Percentiles rank a stretch among this genome's conserved stretches.
Evolutionary conservation across 2,329 filamentous ascomycete genomes (phyloP).

Genomic region (Cordyceps farinosa): DNA sequence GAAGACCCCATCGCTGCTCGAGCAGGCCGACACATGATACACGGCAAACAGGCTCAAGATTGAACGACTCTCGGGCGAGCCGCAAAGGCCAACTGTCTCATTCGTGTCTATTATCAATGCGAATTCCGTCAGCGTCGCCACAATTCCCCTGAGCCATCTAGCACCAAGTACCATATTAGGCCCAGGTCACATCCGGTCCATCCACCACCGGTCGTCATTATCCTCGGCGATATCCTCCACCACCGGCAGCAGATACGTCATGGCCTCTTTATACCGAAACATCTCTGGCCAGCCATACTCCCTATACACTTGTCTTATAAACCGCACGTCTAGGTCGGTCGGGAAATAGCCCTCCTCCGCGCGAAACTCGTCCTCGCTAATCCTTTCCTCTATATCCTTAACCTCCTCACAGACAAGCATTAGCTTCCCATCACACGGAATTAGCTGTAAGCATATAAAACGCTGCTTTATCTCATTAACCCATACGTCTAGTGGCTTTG

Average conservation of each 20-base stretch:
- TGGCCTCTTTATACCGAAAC: conserved; percentile 29
- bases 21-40: conserved; percentile 25
- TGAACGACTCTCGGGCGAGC: conserved; percentile 26
- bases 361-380: conserved; percentile 22
- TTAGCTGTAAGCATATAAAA: conserved; percentile 24
- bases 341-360: conserved; percentile 8
- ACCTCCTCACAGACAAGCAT: conserved; percentile 15
- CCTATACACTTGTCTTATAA: conserved; percentile 27
- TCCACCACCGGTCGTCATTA: conserved; percentile 8
- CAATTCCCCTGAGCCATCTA: neutral
- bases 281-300: conserved; percentile 32
- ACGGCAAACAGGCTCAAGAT: conserved; percentile 27
- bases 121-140: neutral
- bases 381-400: conserved; percentile 10
- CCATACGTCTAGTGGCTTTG: conserved; percentile 20
- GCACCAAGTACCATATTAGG: conserved; percentile 1
- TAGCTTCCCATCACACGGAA: conserved; percentile 21
- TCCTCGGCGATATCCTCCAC: conserved; percentile 3
- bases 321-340: conserved; percentile 22
- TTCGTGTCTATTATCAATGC: neutral
- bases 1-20: neutral
- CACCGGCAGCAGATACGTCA: conserved; percentile 9
- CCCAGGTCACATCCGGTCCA: conserved; percentile 21
- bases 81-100: neutral
- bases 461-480: conserved; percentile 27